Evolutionary conservation across 2,329 filamentous ascomycete genomes (phyloP), one percentile per base, ranked within the genome.

Genomic region (Colletotrichum tropicale): DNA sequence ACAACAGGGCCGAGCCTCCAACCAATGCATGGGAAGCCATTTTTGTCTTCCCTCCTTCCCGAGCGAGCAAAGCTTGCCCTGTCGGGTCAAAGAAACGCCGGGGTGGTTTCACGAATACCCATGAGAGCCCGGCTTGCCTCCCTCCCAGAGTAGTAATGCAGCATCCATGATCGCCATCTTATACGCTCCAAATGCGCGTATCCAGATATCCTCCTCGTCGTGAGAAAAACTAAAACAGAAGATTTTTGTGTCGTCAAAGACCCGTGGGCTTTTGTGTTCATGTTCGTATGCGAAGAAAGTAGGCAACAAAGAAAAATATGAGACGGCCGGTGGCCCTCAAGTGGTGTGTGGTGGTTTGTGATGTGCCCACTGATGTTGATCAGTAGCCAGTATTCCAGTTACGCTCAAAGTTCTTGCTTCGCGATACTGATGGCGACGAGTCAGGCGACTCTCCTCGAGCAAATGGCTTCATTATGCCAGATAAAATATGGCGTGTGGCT

Each of bases 391-490:
- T 36, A 48, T 69, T 77, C 75, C 75, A 75, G 13, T 43, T 38
- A 30, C 75, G 64, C 48, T 78, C 77, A 36, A 73, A 26, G 56
- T 70, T 75, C 38, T 78, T 78, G 64, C 69, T 58, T 21, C 75
- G 68, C 7, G 71, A 38, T 13, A 67, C 24, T 24, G 76, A 66
- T 10, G 77, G 76, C 24, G 77, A 75, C 9, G 80, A 78, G n/a
- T 87, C 86, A 0, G 86, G 85, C 52, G 85, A 87, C 69, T 86
- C 85, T 28, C 84, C 82, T 32, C 85, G 81, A 3, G 81, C 83
- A 6, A 86, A 86, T 56, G 87, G 87, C 58, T 85, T 83, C 82
- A 87, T 88, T 77, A 88, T 87, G 56, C 86, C 86, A 58, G 83
- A 87, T 16, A 88, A 79, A 9, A 88, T 84, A 7, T 84, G 86